These are phyloP conservation scores for Escovopsis sp. DNA, from an alignment of 2,329 filamentous ascomycete species.

Conservation along the genomic window DNA sequence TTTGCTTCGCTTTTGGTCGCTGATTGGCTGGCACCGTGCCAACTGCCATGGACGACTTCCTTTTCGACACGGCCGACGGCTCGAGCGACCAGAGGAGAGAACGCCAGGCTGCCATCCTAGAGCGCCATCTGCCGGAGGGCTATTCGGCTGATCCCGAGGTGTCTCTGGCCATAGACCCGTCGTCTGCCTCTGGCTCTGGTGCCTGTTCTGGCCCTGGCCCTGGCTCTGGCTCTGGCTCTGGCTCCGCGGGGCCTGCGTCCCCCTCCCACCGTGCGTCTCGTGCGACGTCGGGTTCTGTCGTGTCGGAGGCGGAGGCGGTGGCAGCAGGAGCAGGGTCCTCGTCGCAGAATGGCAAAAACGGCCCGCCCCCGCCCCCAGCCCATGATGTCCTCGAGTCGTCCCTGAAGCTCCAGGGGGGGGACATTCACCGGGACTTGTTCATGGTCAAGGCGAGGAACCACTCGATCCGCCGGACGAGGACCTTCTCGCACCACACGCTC, in stretches of 20 bases:
- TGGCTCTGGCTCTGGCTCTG: too few species aligned
- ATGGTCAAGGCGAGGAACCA: constrained; percentile 46
- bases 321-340: constrained; percentile 4
- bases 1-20: background rate
- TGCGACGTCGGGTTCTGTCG: constrained; percentile 1
- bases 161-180: constrained; percentile 11
- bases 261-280: too few species aligned
- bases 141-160: constrained; percentile 25
- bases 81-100: constrained; percentile 13
- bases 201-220: too few species aligned
- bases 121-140: constrained; percentile 23
- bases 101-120: constrained; percentile 21
- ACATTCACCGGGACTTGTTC: constrained; percentile 67
- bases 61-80: constrained; percentile 12
- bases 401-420: constrained; percentile 56
- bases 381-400: constrained; percentile 43
- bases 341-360: constrained; percentile 5
- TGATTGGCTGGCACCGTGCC: background rate
- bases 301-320: too few species aligned
- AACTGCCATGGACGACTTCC: constrained; percentile 15
- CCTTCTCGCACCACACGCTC: constrained; percentile 42
- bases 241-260: too few species aligned
- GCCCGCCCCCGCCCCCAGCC: constrained; percentile 7
- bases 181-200: background rate
- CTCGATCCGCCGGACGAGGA: constrained; percentile 43